phyloP scores from a whole-genome alignment of 805 yeast genomes.

The Brettanomyces sp. region DNA sequence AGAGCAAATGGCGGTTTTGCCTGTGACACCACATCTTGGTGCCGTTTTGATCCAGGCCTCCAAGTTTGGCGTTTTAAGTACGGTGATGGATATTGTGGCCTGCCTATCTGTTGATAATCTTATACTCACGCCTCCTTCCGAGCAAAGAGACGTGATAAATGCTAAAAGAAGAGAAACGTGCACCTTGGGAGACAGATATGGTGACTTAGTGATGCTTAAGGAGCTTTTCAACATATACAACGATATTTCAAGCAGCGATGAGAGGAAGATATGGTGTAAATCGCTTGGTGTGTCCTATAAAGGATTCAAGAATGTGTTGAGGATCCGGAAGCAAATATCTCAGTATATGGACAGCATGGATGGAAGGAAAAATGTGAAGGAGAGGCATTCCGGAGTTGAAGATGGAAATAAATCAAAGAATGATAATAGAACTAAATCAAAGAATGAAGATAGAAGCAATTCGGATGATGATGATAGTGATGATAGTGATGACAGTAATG shows the following conservation, averaged over 20 bases:
- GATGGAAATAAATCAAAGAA: too few relatives aligned
- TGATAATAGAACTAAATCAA: too few relatives aligned
- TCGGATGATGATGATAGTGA: constrained; percentile 22
- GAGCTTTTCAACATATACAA: constrained; percentile 59
- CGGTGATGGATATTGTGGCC: constrained; percentile 82
- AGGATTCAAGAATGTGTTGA: constrained; percentile 69
- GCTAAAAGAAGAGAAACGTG: constrained; percentile 62
- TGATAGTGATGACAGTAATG: constrained; percentile 17
- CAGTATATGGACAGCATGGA: constrained; percentile 52
- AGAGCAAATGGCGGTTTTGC: constrained; percentile 77
- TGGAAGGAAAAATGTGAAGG: background rate
- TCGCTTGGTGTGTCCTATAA: constrained; percentile 67
- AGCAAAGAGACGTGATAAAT: constrained; percentile 75
- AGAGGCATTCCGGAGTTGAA: constrained; percentile 22
- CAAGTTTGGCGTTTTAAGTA: constrained; percentile 38
- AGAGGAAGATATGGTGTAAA: constrained; percentile 74
- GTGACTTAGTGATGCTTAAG: constrained; percentile 77
- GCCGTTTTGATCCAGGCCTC: constrained; percentile 72
- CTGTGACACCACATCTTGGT: constrained; percentile 86
- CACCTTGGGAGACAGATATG: constrained; percentile 61
- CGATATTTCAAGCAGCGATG: constrained; percentile 37
- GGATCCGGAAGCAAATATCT: constrained; percentile 66
- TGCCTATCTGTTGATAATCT: constrained; percentile 90
- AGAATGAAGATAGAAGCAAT: constrained; percentile 12
- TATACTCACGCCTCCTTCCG: constrained; percentile 69